Conservation (phyloP, 1,139 yeast species). For the Candida sanyaensis region DNA sequence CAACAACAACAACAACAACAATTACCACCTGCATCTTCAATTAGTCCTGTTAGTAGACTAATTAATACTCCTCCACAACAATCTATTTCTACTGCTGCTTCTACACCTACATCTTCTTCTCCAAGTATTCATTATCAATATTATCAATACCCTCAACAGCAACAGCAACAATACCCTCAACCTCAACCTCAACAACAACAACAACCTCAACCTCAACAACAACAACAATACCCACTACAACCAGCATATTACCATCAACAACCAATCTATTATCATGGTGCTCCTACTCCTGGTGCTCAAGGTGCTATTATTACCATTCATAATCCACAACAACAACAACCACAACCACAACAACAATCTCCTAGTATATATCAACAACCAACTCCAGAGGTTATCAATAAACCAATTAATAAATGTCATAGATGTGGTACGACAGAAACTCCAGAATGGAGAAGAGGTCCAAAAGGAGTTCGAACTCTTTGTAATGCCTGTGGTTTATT, state of each 20-base stretch:
- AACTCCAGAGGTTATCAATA: conserved; percentile 38
- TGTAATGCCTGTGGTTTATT: conserved; percentile 91
- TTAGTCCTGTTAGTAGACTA: conserved; percentile 3
- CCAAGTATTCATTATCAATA: conserved; percentile 17
- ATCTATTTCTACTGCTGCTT: conserved; percentile 3
- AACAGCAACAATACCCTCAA: no score
- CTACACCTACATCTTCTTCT: conserved; percentile 7
- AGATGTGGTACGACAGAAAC: conserved; percentile 78
- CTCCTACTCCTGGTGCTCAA: conserved; percentile 2
- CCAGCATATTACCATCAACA: conserved; percentile 7
- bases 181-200: no score
- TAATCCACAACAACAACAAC: background rate
- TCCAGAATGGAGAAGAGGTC: conserved; percentile 93
- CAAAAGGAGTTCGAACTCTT: conserved; percentile 78
- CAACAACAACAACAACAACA: conserved; percentile 9
- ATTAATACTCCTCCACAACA: conserved; percentile 6
- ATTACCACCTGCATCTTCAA: conserved; percentile 13
- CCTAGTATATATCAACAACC: conserved; percentile 10
- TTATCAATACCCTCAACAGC: conserved; percentile 9
- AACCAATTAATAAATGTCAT: conserved; percentile 38
- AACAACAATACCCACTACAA: conserved; percentile 16
- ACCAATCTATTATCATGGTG: conserved; percentile 11
- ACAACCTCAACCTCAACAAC: no score
- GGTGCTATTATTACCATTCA: background rate
- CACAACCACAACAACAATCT: no score